Evolutionary conservation across 1,139 yeast species (phyloP).

Genomic region (Pichia sp.): DNA sequence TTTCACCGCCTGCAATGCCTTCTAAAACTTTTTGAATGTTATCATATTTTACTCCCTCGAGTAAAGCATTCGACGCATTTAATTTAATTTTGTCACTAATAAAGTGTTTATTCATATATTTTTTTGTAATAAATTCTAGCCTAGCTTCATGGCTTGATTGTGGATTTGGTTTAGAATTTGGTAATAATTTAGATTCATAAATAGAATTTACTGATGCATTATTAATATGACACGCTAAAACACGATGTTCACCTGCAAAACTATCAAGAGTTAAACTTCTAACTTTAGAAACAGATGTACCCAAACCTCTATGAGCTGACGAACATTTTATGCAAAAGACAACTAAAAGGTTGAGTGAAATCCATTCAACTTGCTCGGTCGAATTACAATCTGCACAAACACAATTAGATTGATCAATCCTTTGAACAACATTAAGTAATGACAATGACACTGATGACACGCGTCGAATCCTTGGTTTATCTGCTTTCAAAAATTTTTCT

Average conservation of each 20-base stretch:
- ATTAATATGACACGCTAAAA: constrained; percentile 38
- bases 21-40: constrained; percentile 42
- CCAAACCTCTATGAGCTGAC: constrained; percentile 47
- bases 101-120: constrained; percentile 42
- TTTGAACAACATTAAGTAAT: constrained; percentile 39
- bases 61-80: constrained; percentile 27
- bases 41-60: constrained; percentile 46
- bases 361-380: constrained; percentile 71
- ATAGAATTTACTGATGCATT: constrained; percentile 36
- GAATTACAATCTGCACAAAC: constrained; percentile 78
- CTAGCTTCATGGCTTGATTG: constrained; percentile 31
- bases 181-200: constrained; percentile 31
- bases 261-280: constrained; percentile 46
- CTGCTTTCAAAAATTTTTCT: background rate
- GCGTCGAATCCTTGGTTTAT: constrained; percentile 15
- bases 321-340: constrained; percentile 82
- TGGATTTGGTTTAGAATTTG: constrained; percentile 21
- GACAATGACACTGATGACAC: constrained; percentile 29
- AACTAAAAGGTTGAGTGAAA: constrained; percentile 67
- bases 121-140: constrained; percentile 41
- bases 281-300: constrained; percentile 46
- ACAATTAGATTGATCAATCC: constrained; percentile 49
- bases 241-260: constrained; percentile 37
- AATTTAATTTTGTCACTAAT: constrained; percentile 17
- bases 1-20: constrained; percentile 46